Evolutionary conservation across 202 grass and related monocot genomes (phyloP).

Genomic region (Eragrostis tef): DNA sequence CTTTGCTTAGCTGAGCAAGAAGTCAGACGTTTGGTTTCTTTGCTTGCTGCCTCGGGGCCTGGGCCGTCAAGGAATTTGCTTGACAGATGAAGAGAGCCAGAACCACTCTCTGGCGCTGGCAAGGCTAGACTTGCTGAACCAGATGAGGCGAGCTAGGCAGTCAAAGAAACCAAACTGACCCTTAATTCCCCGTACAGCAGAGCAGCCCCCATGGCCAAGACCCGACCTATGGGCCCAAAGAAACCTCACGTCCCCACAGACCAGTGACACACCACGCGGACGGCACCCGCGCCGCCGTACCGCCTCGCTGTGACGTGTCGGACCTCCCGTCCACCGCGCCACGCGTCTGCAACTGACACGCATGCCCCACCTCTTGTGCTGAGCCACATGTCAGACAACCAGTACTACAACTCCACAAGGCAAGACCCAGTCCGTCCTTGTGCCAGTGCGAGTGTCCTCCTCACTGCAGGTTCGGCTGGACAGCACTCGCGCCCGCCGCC

Average conservation of each 20-base stretch:
- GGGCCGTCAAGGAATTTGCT: too few species aligned
- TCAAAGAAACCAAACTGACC: too few species aligned
- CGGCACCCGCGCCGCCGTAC: slow-evolving; percentile 1
- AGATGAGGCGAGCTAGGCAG: too few species aligned
- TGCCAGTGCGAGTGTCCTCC: slow-evolving; percentile 14
- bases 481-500: slow-evolving; percentile 40
- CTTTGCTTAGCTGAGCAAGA: too few species aligned
- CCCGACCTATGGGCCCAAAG: not conserved
- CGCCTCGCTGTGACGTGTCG: slow-evolving; percentile 4
- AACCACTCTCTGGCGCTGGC: too few species aligned
- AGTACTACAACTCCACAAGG: not conserved
- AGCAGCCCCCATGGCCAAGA: not conserved
- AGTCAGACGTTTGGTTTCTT: too few species aligned
- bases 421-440: not conserved
- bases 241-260: not conserved
- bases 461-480: slow-evolving; percentile 50
- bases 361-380: fast-evolving
- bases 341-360: not conserved
- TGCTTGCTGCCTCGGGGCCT: too few species aligned
- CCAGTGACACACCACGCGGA: not conserved
- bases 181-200: not conserved
- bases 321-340: not conserved
- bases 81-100: too few species aligned
- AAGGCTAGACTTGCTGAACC: too few species aligned
- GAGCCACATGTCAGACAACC: not conserved